Base-by-base conservation (phyloP, 192 early-diverging fungal genomes). In the Coemansia pectinata region DNA sequence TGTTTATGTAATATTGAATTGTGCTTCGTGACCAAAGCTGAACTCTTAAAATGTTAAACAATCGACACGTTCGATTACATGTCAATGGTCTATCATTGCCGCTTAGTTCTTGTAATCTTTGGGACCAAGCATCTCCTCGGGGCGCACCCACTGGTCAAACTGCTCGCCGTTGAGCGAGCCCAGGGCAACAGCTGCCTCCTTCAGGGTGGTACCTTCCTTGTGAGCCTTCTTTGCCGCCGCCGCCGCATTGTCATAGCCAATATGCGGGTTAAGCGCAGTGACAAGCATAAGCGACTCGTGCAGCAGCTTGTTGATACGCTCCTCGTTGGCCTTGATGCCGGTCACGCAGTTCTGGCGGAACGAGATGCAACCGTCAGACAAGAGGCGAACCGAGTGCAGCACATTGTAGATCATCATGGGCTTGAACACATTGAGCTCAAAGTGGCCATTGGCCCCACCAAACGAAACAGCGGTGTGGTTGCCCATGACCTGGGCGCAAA, bases 351-450 rank as follows among this genome's bases (percentile, higher is more conserved):
- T 95, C 62, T 93, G 87, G 52, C 91, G 94, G 90, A 99, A 98
- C n/a, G 96, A 98, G 27, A 73, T 72, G 72, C 89, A 86, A 45
- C 93, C 95, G 78, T 97, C 94, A 3, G 90, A 83, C 42, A 97
- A 69, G 63, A 99, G 86, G 62, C 93, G 91, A 62, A 96, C 87
- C 41, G 96, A 98, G 65, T 98, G 96, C 50, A 97, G 88, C 53
- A 98, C 88, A 83, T 98, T 99, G 85, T 93, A 92, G 84, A 99
- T 98, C 89, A 99, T 87, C 65, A 99, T 95, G 63, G 98, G 98
- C 88, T 99, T 99, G 90, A 96, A 99, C 45, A 99, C 98, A 79
- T 99, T 99, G 63, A 99, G 87, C 91, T 99, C 95, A 87, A 97
- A 98, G 86, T 98, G 96, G 34, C 98, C 96, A 79, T 98, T 95